Evolutionary conservation across 1,284 basidiomycete species (phyloP).

Genomic region (Nidula niveotomentosa): DNA sequence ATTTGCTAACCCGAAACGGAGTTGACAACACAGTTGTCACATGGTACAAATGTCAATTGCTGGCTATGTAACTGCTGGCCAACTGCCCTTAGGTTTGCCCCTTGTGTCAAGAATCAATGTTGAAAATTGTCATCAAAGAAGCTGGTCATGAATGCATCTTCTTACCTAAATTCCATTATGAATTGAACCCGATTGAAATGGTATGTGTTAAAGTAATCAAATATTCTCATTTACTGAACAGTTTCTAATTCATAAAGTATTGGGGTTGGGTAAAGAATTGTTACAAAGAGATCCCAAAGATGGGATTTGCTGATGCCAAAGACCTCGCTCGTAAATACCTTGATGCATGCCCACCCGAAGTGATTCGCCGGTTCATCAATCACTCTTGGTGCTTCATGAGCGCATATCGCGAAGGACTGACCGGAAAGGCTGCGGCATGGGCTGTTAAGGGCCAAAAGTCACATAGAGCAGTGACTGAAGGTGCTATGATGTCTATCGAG

Average conservation of each 20-base stretch:
- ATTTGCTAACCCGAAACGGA: too few species aligned
- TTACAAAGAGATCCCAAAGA: conserved; percentile 17
- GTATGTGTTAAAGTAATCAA: not conserved
- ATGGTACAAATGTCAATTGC: too few species aligned
- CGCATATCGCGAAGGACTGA: conserved; percentile 18
- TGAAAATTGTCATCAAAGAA: not conserved
- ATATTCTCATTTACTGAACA: not conserved
- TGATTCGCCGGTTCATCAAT: conserved; percentile 20
- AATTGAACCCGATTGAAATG: too few species aligned
- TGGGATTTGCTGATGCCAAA: conserved; percentile 18
- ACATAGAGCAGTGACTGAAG: conserved; percentile 10
- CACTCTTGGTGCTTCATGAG: conserved; percentile 17
- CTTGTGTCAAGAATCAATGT: conserved; percentile 11
- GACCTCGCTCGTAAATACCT: conserved; percentile 14
- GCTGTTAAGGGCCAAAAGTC: conserved; percentile 5
- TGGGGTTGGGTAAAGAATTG: conserved; percentile 25
- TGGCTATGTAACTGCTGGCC: too few species aligned
- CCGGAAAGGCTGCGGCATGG: conserved; percentile 16
- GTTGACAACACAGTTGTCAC: too few species aligned
- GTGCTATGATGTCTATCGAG: conserved; percentile 12
- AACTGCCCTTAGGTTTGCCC: too few species aligned
- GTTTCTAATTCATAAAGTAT: conserved; percentile 11
- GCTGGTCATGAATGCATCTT: too few species aligned
- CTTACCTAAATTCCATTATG: too few species aligned
- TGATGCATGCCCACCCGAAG: conserved; percentile 18